Evolutionary conservation across 208 protist genomes (phyloP), one percentile per base, ranked within the genome.

Genomic region (Ichthyophonus hoferi): DNA sequence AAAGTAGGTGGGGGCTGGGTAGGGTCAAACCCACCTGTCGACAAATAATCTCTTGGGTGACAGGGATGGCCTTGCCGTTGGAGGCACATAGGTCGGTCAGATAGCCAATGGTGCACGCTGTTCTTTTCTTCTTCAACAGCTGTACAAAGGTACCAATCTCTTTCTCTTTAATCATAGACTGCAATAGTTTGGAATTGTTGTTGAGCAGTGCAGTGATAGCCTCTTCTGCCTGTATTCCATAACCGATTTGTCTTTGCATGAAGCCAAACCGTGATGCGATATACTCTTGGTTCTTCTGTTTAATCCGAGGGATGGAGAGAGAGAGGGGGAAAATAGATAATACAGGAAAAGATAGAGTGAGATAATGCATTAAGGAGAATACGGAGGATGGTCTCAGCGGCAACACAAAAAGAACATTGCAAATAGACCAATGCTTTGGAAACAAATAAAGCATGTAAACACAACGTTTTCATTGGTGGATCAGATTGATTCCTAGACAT

Each of bases 241-340:
- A 79, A 12, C 87, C 87, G 37, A 92, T 92, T 37, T 92, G 90
- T 1, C 34, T 24, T 40, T 92, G 90, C 90, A 92, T 92, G 34
- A 90, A 90, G 0, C 38, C 50, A 42, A 92, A 88, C 50, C 81
- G 41, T 33, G 79, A 1, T 31, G 90, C 87, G 33, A 92, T 86
- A 38, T 79, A 40, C 42, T 92, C 87, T 38, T 90, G 78, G 42
- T 87, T 92, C 34, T 86, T 83, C 24, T 83, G 50, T 24, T 67
- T 24, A 67, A 67, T n/a, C 50, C 50, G 24, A n/a, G n/a, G n/a
- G n/a, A n/a, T n/a, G n/a, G n/a, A n/a, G n/a, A n/a, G n/a, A n/a
- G n/a, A n/a, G n/a, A n/a, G n/a, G n/a, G n/a, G n/a, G n/a, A n/a
- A n/a, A n/a, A n/a, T n/a, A n/a, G n/a, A n/a, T n/a, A n/a, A n/a